These are phyloP conservation scores for Ophiostoma angusticollis DNA, from an alignment of 2,329 filamentous ascomycete species.

Conservation along the genomic window DNA sequence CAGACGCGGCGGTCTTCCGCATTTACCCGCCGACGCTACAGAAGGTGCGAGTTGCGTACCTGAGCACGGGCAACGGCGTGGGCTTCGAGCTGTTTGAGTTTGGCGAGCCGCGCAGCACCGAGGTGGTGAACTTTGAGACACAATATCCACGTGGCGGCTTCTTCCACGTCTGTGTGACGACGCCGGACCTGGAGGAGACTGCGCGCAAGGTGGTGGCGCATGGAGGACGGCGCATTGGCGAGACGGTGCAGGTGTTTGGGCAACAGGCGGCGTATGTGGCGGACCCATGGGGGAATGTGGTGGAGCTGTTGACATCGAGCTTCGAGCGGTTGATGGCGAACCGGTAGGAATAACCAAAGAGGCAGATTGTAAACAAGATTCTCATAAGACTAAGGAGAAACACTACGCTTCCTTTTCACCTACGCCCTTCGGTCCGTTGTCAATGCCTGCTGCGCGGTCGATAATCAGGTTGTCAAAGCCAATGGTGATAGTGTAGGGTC, in stretches of 20 bases:
- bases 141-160: slow-evolving; percentile 5
- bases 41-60: slow-evolving; percentile 4
- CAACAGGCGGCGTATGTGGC: slow-evolving; percentile 2
- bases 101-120: neutral
- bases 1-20: slow-evolving; percentile 1
- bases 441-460: neutral
- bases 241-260: neutral
- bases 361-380: too few relatives aligned
- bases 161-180: slow-evolving; percentile 6
- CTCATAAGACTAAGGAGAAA: too few relatives aligned
- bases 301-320: slow-evolving; percentile 3
- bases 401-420: too few relatives aligned
- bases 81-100: slow-evolving; percentile 9
- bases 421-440: slow-evolving; percentile 4
- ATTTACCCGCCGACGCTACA: slow-evolving; percentile 6
- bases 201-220: neutral
- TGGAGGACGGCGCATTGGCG: slow-evolving; percentile 2
- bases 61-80: slow-evolving; percentile 6
- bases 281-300: slow-evolving; percentile 8
- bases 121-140: slow-evolving; percentile 3
- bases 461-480: slow-evolving; percentile 10
- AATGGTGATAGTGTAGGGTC: slow-evolving; percentile 6
- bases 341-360: too few relatives aligned
- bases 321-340: slow-evolving; percentile 5
- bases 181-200: neutral